Evolutionary conservation across 2,329 filamentous ascomycete genomes (phyloP), one percentile per base, ranked within the genome.

Genomic region (Trichophyton benhamiae): DNA sequence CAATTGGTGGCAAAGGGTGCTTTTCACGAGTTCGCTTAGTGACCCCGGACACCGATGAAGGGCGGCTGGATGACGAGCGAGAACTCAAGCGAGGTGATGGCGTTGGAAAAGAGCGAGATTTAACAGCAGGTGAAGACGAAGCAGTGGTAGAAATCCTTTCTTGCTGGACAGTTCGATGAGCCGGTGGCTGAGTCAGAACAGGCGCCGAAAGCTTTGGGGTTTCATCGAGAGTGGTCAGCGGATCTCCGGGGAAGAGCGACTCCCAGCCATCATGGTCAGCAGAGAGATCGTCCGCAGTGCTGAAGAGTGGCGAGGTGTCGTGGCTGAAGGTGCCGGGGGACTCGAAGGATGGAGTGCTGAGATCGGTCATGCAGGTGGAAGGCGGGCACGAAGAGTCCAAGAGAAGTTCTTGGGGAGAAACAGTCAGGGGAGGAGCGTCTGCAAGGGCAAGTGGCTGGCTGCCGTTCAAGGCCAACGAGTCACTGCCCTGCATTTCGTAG

Each of bases 401-500:
- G 66, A 87, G 77, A 66, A 95, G 79, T 69, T 96, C 90, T 74
- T 88, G 86, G 20, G 91, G 91, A 64, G 91, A 96, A 64, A 96
- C 83, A 48, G 91, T 96, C 68, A 15, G 20, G 20, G 49, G 49
- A 38, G 33, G 8, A 3, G 49, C 22, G 11, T 53, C 49, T 11
- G 13, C 13, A 25, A 48, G 8, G 22, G 9, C 22, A 25, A 25
- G 15, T 15, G 49, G 5, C 41, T 44, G 41, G 41, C 4, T 44
- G 7, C n/a, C n/a, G n/a, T 44, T 17, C 41, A 44, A 17, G 41
- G 41, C 7, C 13, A 44, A 15, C 41, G 20, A 11, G n/a, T 48
- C 44, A 11, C 20, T 25, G 44, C 20, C 20, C 9, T 20, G 17
- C 44, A 48, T 48, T 8, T 48, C 44, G 20, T 9, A 48, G 44